phyloP scores from a whole-genome alignment of 2,329 filamentous ascomycete species.

The Calonectria naviculata region DNA sequence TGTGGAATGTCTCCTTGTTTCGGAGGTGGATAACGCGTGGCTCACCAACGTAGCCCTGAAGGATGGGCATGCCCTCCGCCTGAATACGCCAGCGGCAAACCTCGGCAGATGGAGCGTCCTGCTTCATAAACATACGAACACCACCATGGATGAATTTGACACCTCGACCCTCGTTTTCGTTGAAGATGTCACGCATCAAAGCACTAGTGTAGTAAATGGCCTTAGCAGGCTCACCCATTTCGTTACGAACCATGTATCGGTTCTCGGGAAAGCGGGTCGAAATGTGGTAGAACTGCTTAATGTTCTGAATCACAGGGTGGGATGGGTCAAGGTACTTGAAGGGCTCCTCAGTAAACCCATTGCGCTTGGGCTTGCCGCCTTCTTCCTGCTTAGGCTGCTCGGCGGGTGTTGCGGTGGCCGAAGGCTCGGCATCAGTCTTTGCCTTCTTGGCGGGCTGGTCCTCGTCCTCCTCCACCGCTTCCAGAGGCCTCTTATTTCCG shows the following conservation, averaged over 20 bases:
- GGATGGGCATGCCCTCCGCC: slow-evolving; percentile 89
- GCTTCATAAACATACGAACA: slow-evolving; percentile 99
- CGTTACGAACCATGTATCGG: slow-evolving; percentile 96
- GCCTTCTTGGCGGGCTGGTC: slow-evolving; percentile 60
- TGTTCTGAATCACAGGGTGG: slow-evolving; percentile 80
- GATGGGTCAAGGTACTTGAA: slow-evolving; percentile 88
- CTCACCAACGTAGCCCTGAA: slow-evolving; percentile 89
- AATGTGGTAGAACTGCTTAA: slow-evolving; percentile 87
- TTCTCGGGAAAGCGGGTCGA: slow-evolving; percentile 87
- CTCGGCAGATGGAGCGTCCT: slow-evolving; percentile 87
- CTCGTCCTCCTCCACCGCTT: slow-evolving; percentile 47
- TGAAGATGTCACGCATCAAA: slow-evolving; percentile 86
- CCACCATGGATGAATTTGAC: slow-evolving; percentile 97
- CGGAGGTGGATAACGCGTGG: slow-evolving; percentile 79
- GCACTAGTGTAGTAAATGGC: slow-evolving; percentile 96
- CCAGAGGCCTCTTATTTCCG: slow-evolving; percentile 49
- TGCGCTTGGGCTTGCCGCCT: slow-evolving; percentile 52
- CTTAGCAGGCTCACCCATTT: slow-evolving; percentile 86
- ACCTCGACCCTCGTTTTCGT: slow-evolving; percentile 87
- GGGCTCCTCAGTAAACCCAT: slow-evolving; percentile 81
- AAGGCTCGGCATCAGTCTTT: slow-evolving; percentile 51
- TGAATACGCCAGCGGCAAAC: slow-evolving; percentile 97
- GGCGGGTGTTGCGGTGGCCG: slow-evolving; percentile 32
- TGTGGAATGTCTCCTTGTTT: slow-evolving; percentile 82
- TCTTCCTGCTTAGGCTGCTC: slow-evolving; percentile 41